Evolutionary conservation across 1,139 yeast species (phyloP), one percentile per base, ranked within the genome.

Genomic region (Blastobotrys apis): DNA sequence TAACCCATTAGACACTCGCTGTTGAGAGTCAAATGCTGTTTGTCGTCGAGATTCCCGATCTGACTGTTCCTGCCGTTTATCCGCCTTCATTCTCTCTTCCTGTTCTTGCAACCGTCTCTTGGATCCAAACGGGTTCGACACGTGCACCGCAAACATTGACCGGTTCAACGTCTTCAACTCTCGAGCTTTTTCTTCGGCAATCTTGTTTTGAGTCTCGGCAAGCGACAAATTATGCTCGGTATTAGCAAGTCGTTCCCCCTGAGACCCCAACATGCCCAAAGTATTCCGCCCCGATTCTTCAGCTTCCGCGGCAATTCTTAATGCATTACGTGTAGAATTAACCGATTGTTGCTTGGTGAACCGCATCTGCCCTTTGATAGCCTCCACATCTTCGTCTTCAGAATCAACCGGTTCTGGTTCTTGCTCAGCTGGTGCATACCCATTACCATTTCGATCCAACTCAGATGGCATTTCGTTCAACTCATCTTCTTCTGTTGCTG

Each of bases 251-350:
- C 87, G 72, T 62, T 88, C 97, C 45, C 94, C 81, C 65, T 94
- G 98, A 17, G 92, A 78, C 23, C 97, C 97, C 45, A 92, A 74
- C 80, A 87, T 81, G 22, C 97, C 97, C 54, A 90, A 68, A 0
- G 97, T 84, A 62, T 90, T 87, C 43, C 87, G 76, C 21, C 95
- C 98, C 6, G 90, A 78, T 44, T 84, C 84, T 63, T 90, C 97
- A 0, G 97, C 97, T 56, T 87, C 94, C 53, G 84, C 84, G 1
- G 96, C 95, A 80, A 86, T 80, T 55, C 84, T 76, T 49, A 92
- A 69, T 0, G 96, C 88, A 56, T 88, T 88, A 57, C 95, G 75
- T 0, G 97, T 84, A 40, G 88, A 80, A 8, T 86, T 82, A 15
- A 88, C 80, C 1, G 96, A 83, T 57, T 87, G 94, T 57, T 87